Percentiles rank a stretch among this genome's conserved stretches.
These are phyloP conservation scores for Aquilaria malaccensis DNA, from an alignment of 345 rosid genomes.

Conservation along the genomic window DNA sequence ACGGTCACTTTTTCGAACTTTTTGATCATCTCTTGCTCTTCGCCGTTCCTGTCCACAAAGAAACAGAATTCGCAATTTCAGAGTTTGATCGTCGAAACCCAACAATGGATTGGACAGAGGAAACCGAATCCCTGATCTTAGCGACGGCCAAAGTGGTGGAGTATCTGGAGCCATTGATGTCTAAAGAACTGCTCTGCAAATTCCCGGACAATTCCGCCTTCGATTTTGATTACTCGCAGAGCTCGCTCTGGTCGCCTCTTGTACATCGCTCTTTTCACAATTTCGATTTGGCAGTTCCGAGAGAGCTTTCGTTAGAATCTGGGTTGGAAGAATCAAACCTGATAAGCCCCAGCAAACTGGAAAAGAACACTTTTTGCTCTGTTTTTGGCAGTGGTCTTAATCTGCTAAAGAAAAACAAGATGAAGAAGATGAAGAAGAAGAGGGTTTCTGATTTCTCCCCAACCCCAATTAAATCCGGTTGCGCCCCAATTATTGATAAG, in stretches of 20 bases:
- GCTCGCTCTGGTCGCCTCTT: slow-evolving; percentile 93
- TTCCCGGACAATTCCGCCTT: slow-evolving; percentile 75
- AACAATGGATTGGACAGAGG: slow-evolving; percentile 32
- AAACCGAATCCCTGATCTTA: slow-evolving; percentile 28
- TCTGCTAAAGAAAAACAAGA: slow-evolving; percentile 14
- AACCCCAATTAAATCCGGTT: slow-evolving; percentile 31
- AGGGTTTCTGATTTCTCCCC: slow-evolving; percentile 27
- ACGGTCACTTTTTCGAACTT: slow-evolving; percentile 15
- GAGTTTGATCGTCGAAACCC: background rate
- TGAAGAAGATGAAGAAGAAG: slow-evolving; percentile 18
- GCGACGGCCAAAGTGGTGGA: slow-evolving; percentile 58
- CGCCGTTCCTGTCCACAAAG: background rate
- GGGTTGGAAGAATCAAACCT: slow-evolving; percentile 17
- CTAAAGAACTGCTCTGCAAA: slow-evolving; percentile 65
- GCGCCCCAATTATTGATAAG: slow-evolving; percentile 42
- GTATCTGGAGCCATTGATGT: slow-evolving; percentile 67
- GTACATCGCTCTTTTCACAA: slow-evolving; percentile 49
- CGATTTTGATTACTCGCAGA: slow-evolving; percentile 69
- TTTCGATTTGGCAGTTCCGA: slow-evolving; percentile 26
- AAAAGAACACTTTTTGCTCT: slow-evolving; percentile 12
- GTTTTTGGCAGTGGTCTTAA: slow-evolving; percentile 14
- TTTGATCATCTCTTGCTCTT: background rate
- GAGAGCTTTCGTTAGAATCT: slow-evolving; percentile 27
- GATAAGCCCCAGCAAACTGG: slow-evolving; percentile 5
- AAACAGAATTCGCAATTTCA: background rate